Evolutionary conservation across 129 eudicot genomes (phyloP).

Genomic region (Logfia minima): DNA sequence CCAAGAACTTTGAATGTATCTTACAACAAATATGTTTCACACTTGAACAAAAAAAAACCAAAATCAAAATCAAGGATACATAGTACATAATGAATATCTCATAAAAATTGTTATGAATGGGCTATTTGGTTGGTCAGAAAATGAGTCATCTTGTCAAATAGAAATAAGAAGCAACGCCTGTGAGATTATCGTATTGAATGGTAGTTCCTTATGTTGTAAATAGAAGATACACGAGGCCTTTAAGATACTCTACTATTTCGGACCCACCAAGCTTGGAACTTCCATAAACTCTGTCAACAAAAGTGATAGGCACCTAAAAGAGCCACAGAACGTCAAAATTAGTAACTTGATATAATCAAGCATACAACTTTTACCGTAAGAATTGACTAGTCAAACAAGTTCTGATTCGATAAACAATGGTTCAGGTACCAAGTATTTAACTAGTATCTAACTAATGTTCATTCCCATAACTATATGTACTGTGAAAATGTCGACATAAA

Average conservation of each 20-base stretch:
- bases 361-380: not conserved
- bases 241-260: conserved; percentile 82
- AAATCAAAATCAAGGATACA: not conserved
- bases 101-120: not conserved
- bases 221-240: conserved; percentile 79
- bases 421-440: not conserved
- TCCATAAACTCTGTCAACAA: conserved; percentile 89
- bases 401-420: not conserved
- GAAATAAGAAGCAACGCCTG: not conserved
- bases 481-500: not conserved
- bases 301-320: conserved; percentile 83
- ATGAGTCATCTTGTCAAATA: not conserved
- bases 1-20: not conserved
- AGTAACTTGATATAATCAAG: not conserved
- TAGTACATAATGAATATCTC: not conserved
- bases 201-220: conserved; percentile 51
- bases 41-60: not conserved
- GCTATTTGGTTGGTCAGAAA: not conserved
- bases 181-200: conserved; percentile 5
- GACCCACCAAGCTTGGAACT: conserved; percentile 95
- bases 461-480: not conserved
- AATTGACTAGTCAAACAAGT: not conserved
- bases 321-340: not conserved
- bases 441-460: not conserved
- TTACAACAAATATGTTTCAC: not conserved